Evolutionary conservation across 805 yeast genomes (phyloP).

Genomic region (Cyberlindnera euphorbiiphila): DNA sequence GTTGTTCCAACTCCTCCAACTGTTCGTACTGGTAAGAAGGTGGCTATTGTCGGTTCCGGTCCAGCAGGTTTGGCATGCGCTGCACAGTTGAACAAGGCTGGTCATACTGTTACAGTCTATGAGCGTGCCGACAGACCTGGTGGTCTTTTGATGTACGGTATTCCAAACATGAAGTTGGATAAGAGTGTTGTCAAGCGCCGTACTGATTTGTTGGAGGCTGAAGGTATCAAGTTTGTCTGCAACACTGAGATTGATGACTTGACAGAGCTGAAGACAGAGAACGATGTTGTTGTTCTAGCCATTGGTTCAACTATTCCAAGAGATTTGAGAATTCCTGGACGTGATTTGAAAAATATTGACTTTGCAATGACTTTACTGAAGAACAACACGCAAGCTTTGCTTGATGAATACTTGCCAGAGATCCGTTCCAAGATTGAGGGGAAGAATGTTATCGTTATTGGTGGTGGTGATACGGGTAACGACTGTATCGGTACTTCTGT

Average conservation of each 20-base stretch:
- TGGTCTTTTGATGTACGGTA: conserved; percentile 97
- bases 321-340: conserved; percentile 91
- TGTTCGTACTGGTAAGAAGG: conserved; percentile 74
- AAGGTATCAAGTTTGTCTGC: conserved; percentile 79
- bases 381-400: conserved; percentile 84
- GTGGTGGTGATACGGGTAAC: conserved; percentile 99
- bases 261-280: conserved; percentile 55
- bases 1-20: conserved; percentile 78
- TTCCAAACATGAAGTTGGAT: conserved; percentile 98
- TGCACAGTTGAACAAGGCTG: conserved; percentile 95
- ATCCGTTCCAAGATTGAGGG: conserved; percentile 71
- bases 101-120: conserved; percentile 86
- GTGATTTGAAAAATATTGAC: conserved; percentile 84
- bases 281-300: conserved; percentile 86
- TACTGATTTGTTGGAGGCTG: conserved; percentile 83
- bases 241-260: conserved; percentile 81
- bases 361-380: conserved; percentile 92
- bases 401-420: conserved; percentile 74
- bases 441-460: conserved; percentile 92
- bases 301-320: conserved; percentile 97
- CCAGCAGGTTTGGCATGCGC: conserved; percentile 97
- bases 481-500: conserved; percentile 97
- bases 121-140: conserved; percentile 96
- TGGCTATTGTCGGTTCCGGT: conserved; percentile 93
- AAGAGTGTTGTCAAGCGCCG: conserved; percentile 91